Conservation (phyloP, 768 basidiomycete species). For the Agaricus blazei region DNA sequence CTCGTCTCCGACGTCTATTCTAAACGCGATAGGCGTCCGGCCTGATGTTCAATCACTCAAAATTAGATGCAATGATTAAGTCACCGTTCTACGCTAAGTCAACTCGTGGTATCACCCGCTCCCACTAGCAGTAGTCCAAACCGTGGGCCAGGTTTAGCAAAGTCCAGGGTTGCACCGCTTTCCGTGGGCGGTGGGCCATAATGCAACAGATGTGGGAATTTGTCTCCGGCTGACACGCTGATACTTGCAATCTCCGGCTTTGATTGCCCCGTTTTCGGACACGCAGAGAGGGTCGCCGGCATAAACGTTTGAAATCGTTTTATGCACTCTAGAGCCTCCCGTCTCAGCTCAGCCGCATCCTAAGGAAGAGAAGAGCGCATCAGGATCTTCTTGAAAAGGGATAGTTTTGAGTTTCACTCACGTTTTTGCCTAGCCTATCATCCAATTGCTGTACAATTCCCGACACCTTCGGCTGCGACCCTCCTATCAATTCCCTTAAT, state of each 20-base stretch:
- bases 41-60: background rate
- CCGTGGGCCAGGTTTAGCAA: conserved; percentile 67
- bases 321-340: conserved; percentile 36
- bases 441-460: conserved; percentile 1
- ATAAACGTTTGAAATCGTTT: conserved; percentile 58
- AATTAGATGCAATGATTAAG: background rate
- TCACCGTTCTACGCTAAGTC: background rate
- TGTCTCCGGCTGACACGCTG: conserved; percentile 22
- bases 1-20: background rate
- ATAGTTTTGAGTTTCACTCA: conserved; percentile 14
- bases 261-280: conserved; percentile 6
- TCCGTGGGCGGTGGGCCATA: conserved; percentile 47
- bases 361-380: background rate
- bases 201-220: conserved; percentile 34
- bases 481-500: conserved; percentile 36
- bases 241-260: conserved; percentile 17
- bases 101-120: background rate
- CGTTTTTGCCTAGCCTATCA: conserved; percentile 17
- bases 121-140: conserved; percentile 73
- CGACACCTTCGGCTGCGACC: conserved; percentile 26
- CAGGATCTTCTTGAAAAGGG: background rate
- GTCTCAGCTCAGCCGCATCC: background rate
- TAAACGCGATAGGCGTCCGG: background rate
- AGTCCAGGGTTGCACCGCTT: conserved; percentile 53
- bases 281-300: conserved; percentile 47